Evolutionary conservation across 2,329 filamentous ascomycete genomes (phyloP).

Genomic region (Fusarium floridanum): DNA sequence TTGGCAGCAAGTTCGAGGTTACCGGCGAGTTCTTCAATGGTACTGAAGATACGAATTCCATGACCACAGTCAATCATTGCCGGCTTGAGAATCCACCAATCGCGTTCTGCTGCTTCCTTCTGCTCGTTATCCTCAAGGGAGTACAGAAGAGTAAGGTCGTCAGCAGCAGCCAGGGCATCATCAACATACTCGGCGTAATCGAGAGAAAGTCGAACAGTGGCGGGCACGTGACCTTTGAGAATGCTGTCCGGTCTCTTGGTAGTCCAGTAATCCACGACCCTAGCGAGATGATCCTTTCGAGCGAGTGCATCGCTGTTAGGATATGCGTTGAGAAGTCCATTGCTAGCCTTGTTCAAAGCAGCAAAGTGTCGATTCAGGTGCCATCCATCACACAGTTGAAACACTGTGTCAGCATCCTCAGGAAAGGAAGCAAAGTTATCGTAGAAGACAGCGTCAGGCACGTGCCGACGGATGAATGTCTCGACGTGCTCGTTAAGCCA

Average conservation of each 20-base stretch:
- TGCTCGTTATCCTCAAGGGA: slow-evolving; percentile 52
- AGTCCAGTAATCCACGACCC: slow-evolving; percentile 53
- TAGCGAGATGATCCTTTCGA: slow-evolving; percentile 53
- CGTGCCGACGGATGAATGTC: slow-evolving; percentile 46
- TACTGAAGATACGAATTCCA: slow-evolving; percentile 56
- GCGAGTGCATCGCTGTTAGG: slow-evolving; percentile 56
- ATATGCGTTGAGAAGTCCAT: slow-evolving; percentile 54
- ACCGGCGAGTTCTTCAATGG: slow-evolving; percentile 51
- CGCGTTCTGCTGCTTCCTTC: slow-evolving; percentile 45
- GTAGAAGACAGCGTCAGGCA: slow-evolving; percentile 47
- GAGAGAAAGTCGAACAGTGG: slow-evolving; percentile 52
- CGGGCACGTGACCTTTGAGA: slow-evolving; percentile 48
- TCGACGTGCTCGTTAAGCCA: slow-evolving; percentile 53
- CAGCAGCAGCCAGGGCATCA: slow-evolving; percentile 52
- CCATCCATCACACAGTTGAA: slow-evolving; percentile 54
- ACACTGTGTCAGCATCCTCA: slow-evolving; percentile 31
- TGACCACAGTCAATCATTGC: slow-evolving; percentile 56
- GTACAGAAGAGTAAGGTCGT: slow-evolving; percentile 51
- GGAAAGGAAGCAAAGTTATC: slow-evolving; percentile 48
- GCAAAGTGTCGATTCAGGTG: slow-evolving; percentile 52
- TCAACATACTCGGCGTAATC: slow-evolving; percentile 57
- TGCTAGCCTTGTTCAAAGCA: slow-evolving; percentile 46
- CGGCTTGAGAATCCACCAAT: slow-evolving; percentile 58
- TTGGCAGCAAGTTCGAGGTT: slow-evolving; percentile 53
- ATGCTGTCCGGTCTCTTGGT: slow-evolving; percentile 52